These are phyloP conservation scores for Limnomonas spitsbergensis DNA, from an alignment of 139 green algal genomes.

Conservation along the genomic window DNA sequence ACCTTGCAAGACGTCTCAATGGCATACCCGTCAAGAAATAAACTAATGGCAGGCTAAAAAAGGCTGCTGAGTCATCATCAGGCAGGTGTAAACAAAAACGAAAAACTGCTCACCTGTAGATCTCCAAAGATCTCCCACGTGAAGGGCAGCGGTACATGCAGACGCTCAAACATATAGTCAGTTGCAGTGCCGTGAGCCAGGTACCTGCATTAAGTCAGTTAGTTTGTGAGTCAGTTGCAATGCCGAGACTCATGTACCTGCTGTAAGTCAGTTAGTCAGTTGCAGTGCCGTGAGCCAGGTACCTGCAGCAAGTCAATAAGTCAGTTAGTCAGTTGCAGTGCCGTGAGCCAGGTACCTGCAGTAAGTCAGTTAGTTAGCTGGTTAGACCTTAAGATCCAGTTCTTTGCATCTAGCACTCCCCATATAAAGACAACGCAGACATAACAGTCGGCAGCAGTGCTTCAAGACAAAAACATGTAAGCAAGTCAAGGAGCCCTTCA, in stretches of 20 bases:
- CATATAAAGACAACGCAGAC: too few relatives aligned
- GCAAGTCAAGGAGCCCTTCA: too few relatives aligned
- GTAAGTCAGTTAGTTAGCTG: constrained; percentile 96
- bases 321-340: constrained; percentile 78
- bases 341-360: constrained; percentile 83
- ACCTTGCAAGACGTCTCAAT: too few relatives aligned
- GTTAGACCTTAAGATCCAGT: background rate
- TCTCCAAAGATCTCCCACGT: constrained; percentile 98
- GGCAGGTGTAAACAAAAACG: too few relatives aligned
- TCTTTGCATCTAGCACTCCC: too few relatives aligned
- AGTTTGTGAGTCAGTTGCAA: constrained; percentile 70
- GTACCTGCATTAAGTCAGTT: constrained; percentile 57
- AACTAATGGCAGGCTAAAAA: too few relatives aligned
- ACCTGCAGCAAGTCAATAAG: constrained; percentile 43
- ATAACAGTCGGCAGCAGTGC: too few relatives aligned
- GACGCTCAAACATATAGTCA: constrained; percentile 88
- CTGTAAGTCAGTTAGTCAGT: constrained; percentile 97
- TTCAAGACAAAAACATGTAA: too few relatives aligned
- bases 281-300: constrained; percentile 92
- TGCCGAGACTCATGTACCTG: constrained; percentile 85
- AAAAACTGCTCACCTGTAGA: constrained; percentile 48
- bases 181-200: constrained; percentile 93
- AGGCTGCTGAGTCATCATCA: too few relatives aligned
- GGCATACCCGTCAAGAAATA: too few relatives aligned
- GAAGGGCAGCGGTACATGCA: constrained; percentile 74